Conservation (phyloP, 2,329 filamentous ascomycete genomes). For the Lizonia empirigonia region DNA sequence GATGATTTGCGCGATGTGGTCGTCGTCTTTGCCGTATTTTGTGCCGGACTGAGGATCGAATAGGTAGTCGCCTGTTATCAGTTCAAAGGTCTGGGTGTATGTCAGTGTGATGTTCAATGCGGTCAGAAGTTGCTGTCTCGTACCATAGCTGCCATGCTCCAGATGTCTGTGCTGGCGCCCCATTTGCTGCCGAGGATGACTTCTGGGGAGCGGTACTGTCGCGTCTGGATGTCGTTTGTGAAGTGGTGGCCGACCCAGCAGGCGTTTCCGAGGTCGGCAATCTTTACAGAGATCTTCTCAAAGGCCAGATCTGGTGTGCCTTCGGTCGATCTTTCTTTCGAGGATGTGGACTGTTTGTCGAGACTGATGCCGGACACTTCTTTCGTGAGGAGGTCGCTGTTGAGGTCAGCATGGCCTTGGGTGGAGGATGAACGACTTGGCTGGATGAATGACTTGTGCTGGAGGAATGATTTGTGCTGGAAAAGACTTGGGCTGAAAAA, state of each 20-base stretch:
- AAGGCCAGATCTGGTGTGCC: slow-evolving; percentile 63
- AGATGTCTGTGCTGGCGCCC: slow-evolving; percentile 99
- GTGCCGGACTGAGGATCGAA: slow-evolving; percentile 98
- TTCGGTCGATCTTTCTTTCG: slow-evolving; percentile 63
- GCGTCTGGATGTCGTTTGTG: slow-evolving; percentile 98
- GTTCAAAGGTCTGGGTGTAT: slow-evolving; percentile 77
- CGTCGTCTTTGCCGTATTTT: slow-evolving; percentile 99
- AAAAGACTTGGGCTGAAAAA: too few relatives aligned
- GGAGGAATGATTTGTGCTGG: too few relatives aligned
- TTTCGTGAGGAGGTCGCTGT: slow-evolving; percentile 83
- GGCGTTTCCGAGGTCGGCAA: slow-evolving; percentile 95
- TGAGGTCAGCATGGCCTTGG: slow-evolving; percentile 2
- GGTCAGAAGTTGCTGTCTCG: slow-evolving; percentile 34
- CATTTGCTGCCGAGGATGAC: slow-evolving; percentile 96
- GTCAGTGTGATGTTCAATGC: neutral
- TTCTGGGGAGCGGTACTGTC: slow-evolving; percentile 95
- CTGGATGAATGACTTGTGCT: too few relatives aligned
- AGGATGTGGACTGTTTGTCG: slow-evolving; percentile 65
- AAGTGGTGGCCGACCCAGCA: slow-evolving; percentile 99
- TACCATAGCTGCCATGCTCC: slow-evolving; percentile 99
- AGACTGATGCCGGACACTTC: slow-evolving; percentile 95
- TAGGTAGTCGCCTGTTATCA: slow-evolving; percentile 97
- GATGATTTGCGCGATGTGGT: slow-evolving; percentile 98
- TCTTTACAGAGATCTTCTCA: slow-evolving; percentile 96
- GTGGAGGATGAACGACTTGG: neutral